A percentile compares a stretch with the other conserved stretches of the same genome.
These are phyloP conservation scores for Boletus rubroflammeus DNA, from an alignment of 768 basidiomycete species.

Conservation along the genomic window DNA sequence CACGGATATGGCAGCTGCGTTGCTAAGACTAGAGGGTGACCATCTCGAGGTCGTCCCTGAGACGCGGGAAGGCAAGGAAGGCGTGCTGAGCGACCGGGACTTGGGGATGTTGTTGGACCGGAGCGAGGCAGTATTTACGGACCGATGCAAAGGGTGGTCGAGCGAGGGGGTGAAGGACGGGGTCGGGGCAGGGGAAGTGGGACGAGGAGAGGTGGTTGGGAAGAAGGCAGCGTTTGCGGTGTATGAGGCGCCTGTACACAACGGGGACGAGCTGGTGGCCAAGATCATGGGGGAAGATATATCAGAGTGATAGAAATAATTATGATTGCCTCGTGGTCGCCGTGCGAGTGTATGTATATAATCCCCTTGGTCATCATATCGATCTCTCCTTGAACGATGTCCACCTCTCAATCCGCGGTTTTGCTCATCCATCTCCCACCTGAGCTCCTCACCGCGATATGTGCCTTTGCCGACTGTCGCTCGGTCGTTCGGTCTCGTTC, in stretches of 20 bases:
- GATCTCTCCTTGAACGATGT: background rate
- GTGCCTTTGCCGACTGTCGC: conserved; percentile 4
- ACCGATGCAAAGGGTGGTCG: conserved; percentile 72
- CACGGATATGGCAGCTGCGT: conserved; percentile 74
- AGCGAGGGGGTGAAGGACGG: conserved; percentile 31
- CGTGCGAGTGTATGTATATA: conserved; percentile 4
- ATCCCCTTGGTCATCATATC: background rate
- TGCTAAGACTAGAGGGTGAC: conserved; percentile 82
- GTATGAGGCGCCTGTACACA: conserved; percentile 61
- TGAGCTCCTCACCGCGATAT: conserved; percentile 13
- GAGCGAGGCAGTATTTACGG: conserved; percentile 65
- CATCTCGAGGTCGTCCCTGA: conserved; percentile 83
- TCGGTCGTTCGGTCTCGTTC: conserved; percentile 11
- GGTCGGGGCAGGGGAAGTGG: background rate
- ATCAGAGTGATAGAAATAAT: conserved; percentile 1
- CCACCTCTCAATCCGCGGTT: background rate
- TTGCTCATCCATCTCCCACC: conserved; percentile 14
- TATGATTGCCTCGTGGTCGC: background rate
- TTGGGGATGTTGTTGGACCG: conserved; percentile 80
- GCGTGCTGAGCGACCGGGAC: conserved; percentile 79
- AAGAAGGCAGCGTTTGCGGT: conserved; percentile 70
- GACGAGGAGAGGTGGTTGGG: conserved; percentile 3
- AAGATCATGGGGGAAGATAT: conserved; percentile 56
- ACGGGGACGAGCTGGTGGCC: conserved; percentile 65
- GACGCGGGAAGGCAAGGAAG: conserved; percentile 58